phyloP scores from a whole-genome alignment of 1,284 basidiomycete species.

The Coniferiporia sulphurascens region DNA sequence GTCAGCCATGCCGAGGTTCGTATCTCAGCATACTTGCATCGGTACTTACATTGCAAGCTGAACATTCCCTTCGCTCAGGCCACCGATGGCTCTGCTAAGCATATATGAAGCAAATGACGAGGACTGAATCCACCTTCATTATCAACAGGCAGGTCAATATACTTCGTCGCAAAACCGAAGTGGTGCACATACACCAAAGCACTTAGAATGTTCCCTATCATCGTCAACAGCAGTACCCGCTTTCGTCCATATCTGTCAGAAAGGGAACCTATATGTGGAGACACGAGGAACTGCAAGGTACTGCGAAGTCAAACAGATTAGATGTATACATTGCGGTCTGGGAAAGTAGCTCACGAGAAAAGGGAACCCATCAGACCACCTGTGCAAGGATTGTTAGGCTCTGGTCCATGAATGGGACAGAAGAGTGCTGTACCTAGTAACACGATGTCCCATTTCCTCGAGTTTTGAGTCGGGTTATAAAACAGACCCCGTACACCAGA shows the following conservation, averaged over 20 bases:
- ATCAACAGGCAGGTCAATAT: not conserved
- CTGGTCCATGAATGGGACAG: conserved; percentile 2
- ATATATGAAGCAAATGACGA: conserved; percentile 84
- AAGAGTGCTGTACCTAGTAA: conserved; percentile 48
- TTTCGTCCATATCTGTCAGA: conserved; percentile 87
- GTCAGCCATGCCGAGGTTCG: not conserved
- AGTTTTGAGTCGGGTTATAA: conserved; percentile 54
- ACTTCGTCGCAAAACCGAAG: not conserved
- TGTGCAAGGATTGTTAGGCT: conserved; percentile 26
- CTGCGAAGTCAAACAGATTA: conserved; percentile 33
- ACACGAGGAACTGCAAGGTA: conserved; percentile 82
- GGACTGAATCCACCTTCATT: conserved; percentile 75
- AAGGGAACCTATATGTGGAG: conserved; percentile 76
- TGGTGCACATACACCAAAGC: conserved; percentile 62
- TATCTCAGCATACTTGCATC: too few relatives aligned
- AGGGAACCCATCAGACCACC: conserved; percentile 85
- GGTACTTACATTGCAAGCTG: conserved; percentile 68
- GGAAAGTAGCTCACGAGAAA: conserved; percentile 64
- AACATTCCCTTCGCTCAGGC: conserved; percentile 84
- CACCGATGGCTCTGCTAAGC: conserved; percentile 84
- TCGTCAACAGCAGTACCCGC: conserved; percentile 72
- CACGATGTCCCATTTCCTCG: conserved; percentile 78
- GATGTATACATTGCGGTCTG: not conserved
- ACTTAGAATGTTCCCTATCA: conserved; percentile 89
- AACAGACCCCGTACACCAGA: conserved; percentile 59